Conservation (phyloP, 2,329 filamentous ascomycete genomes). For the Stagonosporopsis tanaceti region DNA sequence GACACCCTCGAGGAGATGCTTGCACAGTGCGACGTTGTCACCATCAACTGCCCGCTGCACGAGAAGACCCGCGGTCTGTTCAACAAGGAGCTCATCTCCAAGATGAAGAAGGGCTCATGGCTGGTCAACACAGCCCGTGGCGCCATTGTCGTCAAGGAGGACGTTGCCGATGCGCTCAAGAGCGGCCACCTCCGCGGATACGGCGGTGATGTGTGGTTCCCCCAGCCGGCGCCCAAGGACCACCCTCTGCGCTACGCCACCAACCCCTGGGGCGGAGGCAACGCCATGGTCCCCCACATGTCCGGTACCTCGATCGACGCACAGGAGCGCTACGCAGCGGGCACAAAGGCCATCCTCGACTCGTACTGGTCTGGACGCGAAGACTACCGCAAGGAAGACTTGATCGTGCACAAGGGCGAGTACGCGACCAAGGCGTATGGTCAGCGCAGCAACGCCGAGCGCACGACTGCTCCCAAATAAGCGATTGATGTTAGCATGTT, state of each 20-base stretch:
- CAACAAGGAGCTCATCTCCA: constrained; percentile 97
- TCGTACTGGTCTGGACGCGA: constrained; percentile 87
- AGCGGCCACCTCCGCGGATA: constrained; percentile 89
- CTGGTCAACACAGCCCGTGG: constrained; percentile 98
- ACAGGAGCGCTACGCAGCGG: constrained; percentile 81
- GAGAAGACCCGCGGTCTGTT: constrained; percentile 96
- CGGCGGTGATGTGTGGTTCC: constrained; percentile 93
- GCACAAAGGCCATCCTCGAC: constrained; percentile 87
- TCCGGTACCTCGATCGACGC: constrained; percentile 98
- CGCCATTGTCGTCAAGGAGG: constrained; percentile 99
- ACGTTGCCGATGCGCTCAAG: constrained; percentile 93
- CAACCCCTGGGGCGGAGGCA: constrained; percentile 95
- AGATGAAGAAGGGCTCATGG: constrained; percentile 99
- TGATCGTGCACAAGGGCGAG: constrained; percentile 89
- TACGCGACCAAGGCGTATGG: constrained; percentile 97
- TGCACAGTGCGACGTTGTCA: constrained; percentile 93
- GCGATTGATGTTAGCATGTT: constrained; percentile 13
- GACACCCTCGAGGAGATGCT: constrained; percentile 92
- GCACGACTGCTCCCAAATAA: constrained; percentile 25
- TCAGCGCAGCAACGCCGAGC: constrained; percentile 63
- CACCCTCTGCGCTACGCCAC: constrained; percentile 91
- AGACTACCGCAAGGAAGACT: constrained; percentile 88
- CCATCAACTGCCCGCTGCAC: constrained; percentile 99
- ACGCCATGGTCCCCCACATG: constrained; percentile 99
- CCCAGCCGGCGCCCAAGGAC: constrained; percentile 92